These are phyloP conservation scores for Rhodotorula taiwanensis DNA, from an alignment of 768 basidiomycete genomes.

Conservation along the genomic window DNA sequence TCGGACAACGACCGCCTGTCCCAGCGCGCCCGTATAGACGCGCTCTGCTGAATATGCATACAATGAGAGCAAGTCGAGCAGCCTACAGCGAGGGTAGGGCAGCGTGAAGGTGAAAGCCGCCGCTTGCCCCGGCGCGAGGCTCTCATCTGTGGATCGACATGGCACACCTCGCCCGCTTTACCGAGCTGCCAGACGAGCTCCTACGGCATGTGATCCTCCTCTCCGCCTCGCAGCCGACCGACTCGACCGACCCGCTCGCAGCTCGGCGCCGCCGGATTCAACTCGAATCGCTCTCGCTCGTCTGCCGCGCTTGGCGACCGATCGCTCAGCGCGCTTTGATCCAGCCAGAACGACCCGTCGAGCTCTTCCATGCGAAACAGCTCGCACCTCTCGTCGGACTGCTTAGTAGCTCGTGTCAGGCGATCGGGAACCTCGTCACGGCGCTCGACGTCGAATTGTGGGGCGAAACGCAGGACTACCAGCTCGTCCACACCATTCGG, in stretches of 20 bases:
- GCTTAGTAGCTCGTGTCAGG: neutral
- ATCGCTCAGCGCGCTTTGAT: constrained; percentile 1
- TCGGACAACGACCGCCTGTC: too few species aligned
- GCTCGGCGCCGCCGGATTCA: neutral
- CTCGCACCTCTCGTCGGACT: neutral
- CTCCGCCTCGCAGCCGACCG: neutral
- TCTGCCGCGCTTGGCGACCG: neutral
- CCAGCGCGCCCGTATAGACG: too few species aligned
- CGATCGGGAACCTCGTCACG: neutral
- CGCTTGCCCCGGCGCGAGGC: neutral
- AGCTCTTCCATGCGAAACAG: neutral
- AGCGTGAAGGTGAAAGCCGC: neutral
- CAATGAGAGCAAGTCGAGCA: too few species aligned
- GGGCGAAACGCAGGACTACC: neutral
- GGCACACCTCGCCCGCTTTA: neutral
- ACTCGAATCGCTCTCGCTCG: neutral
- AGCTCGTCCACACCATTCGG: neutral
- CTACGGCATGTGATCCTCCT: constrained; percentile 1
- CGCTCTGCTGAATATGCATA: too few species aligned
- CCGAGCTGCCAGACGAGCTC: constrained; percentile 9
- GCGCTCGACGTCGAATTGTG: neutral
- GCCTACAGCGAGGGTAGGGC: too few species aligned
- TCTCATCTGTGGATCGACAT: too few species aligned
- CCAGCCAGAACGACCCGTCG: neutral
- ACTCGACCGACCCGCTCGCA: neutral